Base-by-base conservation (phyloP, 1,139 yeast genomes). In the Blastobotrys capitulatus region DNA sequence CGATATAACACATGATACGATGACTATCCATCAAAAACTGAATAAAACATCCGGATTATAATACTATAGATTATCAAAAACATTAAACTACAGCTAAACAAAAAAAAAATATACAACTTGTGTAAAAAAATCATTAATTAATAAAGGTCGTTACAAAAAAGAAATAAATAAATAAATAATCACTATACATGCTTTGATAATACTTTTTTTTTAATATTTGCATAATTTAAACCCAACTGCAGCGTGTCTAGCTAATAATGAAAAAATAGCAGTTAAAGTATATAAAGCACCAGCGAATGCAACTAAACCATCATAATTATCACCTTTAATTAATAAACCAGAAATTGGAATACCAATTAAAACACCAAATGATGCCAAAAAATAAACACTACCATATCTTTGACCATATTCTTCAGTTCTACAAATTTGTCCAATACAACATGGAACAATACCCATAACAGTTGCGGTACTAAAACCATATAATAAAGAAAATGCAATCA, bases 401-500 rank as follows among this genome's bases (percentile, higher is more conserved):
- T 70, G 69, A 1, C 81, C 82, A 56, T 77, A 76, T 52, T 77
- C 77, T 37, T 67, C 63, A 1, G 79, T 75, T 22, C 67, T 65
- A n/a, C 77, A 73, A 16, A 78, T 73, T 38, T 74, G 76, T 1
- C 78, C 75, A 27, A 77, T 69, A 58, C 82, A 77, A 9, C 73
- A 72, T 6, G 82, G 82, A 15, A 78, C 65, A 45, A 77, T 52
- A 5, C 79, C 68, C 48, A 77, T 59, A 2, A 78, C 72, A 3
- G 78, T 72, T 1, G 80, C 80, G 4, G 74, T 68, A 53, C 73
- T 72, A 60, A 79, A 77, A 0, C 86, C 86, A 48, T 74, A 74
- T 2, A 74, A 43, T 6, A 71, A 72, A 7, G 80, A 70, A 59
- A 79, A 80, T 0, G 70, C 70, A 54, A 75, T 72, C 52, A 78